Percentiles rank a stretch among this genome's conserved stretches.
Conservation (phyloP, 2,329 filamentous ascomycete species). For the Pestalotiopsis sp. region DNA sequence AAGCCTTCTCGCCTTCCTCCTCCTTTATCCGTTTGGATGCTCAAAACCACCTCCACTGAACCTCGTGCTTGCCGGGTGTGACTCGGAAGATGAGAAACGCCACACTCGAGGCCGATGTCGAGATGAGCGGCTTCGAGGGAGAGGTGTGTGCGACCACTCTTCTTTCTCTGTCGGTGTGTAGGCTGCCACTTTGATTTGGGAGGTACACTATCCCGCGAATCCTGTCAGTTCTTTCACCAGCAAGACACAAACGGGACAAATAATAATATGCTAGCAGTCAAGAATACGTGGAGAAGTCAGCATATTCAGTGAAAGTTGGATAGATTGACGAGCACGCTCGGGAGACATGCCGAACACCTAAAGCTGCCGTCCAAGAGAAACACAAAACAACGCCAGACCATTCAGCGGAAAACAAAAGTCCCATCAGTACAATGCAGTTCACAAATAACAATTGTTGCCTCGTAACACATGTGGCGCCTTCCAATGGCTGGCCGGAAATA, state of each 20-base stretch:
- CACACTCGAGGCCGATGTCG: neutral
- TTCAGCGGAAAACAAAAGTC: neutral
- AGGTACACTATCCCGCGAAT: neutral
- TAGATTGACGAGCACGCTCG: neutral
- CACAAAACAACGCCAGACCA: neutral
- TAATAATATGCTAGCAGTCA: neutral
- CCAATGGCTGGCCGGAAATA: neutral
- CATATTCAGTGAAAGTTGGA: neutral
- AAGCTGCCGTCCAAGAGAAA: neutral
- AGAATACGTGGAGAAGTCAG: neutral
- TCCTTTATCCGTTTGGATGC: neutral
- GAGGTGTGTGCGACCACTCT: no score
- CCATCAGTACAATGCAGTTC: neutral
- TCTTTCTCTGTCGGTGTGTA: no score
- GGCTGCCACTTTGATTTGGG: no score
- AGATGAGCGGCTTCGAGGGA: neutral
- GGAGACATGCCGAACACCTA: neutral
- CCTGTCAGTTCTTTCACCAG: no score
- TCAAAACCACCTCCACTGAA: neutral
- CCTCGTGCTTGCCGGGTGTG: neutral
- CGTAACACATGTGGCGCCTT: neutral
- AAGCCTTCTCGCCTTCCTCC: no score
- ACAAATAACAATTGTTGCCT: neutral
- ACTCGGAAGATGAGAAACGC: neutral
- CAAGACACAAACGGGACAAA: neutral